Percentiles rank a stretch among this genome's conserved stretches.
Evolutionary conservation across 805 yeast species (phyloP).

Genomic region (Candida sithepensis): DNA sequence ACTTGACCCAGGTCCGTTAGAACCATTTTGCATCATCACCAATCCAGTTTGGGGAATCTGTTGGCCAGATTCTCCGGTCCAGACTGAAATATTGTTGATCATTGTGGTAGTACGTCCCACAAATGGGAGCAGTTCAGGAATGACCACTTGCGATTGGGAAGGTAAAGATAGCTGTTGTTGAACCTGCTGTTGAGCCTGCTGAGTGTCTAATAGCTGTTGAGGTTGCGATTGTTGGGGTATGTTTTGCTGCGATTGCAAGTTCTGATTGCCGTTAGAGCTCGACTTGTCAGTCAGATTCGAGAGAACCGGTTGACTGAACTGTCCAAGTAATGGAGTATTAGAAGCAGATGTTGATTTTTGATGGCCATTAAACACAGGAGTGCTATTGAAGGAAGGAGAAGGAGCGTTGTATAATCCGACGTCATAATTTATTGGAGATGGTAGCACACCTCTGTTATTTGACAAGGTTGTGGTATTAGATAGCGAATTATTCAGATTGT

Average conservation of each 20-base stretch:
- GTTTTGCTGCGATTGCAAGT: background rate
- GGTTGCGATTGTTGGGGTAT: slow-evolving; percentile 8
- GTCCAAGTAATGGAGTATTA: background rate
- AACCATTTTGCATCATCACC: slow-evolving; percentile 23
- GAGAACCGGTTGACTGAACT: background rate
- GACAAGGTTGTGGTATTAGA: slow-evolving; percentile 7
- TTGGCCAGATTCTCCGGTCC: slow-evolving; percentile 51
- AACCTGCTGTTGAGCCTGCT: background rate
- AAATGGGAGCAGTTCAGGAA: slow-evolving; percentile 32
- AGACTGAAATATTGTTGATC: slow-evolving; percentile 58
- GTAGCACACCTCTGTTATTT: slow-evolving; percentile 1
- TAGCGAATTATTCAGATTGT: slow-evolving; percentile 5
- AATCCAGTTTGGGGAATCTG: slow-evolving; percentile 36
- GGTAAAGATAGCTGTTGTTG: slow-evolving; percentile 11
- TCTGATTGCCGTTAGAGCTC: background rate
- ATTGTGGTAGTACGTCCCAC: slow-evolving; percentile 51
- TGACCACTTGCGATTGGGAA: slow-evolving; percentile 10
- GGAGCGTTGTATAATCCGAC: slow-evolving; percentile 2
- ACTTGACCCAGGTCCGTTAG: slow-evolving; percentile 3
- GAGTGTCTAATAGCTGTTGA: slow-evolving; percentile 5
- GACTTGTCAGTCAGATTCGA: background rate
- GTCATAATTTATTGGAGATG: slow-evolving; percentile 9
- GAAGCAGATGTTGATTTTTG: background rate
- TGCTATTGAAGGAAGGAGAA: slow-evolving; percentile 5
- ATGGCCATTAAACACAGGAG: background rate